phyloP scores from a whole-genome alignment of 192 early-diverging fungal species.

The Pilobolus umbonatus region DNA sequence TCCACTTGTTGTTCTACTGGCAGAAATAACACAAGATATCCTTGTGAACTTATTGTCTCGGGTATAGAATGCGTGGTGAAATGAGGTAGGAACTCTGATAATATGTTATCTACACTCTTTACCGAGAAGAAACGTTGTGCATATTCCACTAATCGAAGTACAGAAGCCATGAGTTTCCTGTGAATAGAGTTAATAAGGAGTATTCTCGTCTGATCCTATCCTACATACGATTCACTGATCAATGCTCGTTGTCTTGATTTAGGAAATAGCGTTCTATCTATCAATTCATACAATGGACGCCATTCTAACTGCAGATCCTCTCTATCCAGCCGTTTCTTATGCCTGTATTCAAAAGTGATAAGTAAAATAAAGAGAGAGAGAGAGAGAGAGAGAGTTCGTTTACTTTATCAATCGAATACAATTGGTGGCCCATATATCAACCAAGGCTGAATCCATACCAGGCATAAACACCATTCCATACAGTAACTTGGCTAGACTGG shows the following conservation, averaged over 20 bases:
- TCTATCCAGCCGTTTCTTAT: conserved; percentile 57
- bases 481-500: conserved; percentile 51
- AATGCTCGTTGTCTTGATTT: conserved; percentile 62
- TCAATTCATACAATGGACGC: conserved; percentile 66
- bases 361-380: neutral
- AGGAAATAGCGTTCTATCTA: conserved; percentile 53
- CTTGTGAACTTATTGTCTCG: conserved; percentile 50
- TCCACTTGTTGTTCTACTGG: conserved; percentile 49
- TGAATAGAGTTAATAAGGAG: neutral
- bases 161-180: conserved; percentile 48
- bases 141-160: conserved; percentile 44
- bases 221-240: conserved; percentile 49
- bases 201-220: neutral
- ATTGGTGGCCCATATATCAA: conserved; percentile 55
- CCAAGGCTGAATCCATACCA: conserved; percentile 62
- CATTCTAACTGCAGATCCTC: conserved; percentile 68
- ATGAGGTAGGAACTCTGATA: conserved; percentile 72
- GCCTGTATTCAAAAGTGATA: conserved; percentile 35
- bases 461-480: conserved; percentile 61
- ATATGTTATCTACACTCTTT: conserved; percentile 62
- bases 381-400: conserved; percentile 11
- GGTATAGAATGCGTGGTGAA: conserved; percentile 63
- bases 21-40: conserved; percentile 66
- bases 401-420: conserved; percentile 69
- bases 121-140: conserved; percentile 67